These are phyloP conservation scores for Lactarius tabidus DNA, from an alignment of 768 basidiomycete species.

Conservation along the genomic window DNA sequence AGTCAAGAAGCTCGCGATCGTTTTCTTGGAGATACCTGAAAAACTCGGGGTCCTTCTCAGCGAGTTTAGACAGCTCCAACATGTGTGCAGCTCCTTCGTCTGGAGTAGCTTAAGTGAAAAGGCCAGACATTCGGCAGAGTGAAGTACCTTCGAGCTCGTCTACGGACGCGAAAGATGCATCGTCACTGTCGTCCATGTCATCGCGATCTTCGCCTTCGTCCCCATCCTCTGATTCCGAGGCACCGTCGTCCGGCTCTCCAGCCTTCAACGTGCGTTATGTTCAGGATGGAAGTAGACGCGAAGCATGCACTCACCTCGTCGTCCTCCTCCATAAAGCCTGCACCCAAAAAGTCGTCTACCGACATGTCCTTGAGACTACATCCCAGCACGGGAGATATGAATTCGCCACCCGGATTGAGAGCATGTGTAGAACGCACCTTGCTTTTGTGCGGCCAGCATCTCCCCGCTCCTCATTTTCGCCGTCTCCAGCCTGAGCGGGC, in stretches of 20 bases:
- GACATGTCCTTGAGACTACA: constrained; percentile 52
- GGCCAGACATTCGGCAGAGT: not conserved
- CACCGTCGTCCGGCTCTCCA: constrained; percentile 35
- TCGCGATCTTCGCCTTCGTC: constrained; percentile 36
- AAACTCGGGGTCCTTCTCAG: constrained; percentile 98
- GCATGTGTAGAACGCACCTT: constrained; percentile 7
- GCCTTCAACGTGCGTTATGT: constrained; percentile 26
- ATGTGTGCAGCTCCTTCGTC: constrained; percentile 75
- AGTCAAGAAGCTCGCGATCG: constrained; percentile 85
- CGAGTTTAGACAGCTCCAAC: constrained; percentile 78
- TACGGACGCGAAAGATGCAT: constrained; percentile 68
- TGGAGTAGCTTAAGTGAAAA: constrained; percentile 29
- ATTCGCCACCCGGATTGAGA: not conserved
- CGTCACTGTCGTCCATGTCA: constrained; percentile 53
- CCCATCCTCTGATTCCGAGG: constrained; percentile 37
- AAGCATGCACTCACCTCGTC: constrained; percentile 40
- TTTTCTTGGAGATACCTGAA: constrained; percentile 97
- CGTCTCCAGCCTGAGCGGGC: constrained; percentile 27
- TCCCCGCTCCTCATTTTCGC: constrained; percentile 27
- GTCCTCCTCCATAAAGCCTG: constrained; percentile 64
- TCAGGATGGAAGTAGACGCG: not conserved
- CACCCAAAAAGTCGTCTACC: constrained; percentile 73
- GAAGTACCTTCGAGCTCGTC: constrained; percentile 70
- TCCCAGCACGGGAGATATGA: not conserved
- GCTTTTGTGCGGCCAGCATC: constrained; percentile 30